Conservation (phyloP, 2,329 filamentous ascomycete species). For the Mycosphaerella sp. region DNA sequence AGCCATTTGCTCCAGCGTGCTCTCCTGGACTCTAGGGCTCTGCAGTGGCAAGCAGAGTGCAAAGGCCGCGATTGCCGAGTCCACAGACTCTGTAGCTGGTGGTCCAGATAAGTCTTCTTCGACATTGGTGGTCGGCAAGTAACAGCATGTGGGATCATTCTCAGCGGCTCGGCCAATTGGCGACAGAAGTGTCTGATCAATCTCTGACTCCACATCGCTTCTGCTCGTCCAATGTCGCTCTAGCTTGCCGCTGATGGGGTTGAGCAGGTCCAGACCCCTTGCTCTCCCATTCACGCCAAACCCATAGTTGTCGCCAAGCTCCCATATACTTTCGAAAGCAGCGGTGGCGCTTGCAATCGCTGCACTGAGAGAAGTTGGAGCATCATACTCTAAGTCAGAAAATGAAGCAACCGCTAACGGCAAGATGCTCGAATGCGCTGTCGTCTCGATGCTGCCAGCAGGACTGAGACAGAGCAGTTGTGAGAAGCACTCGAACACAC, state of each 20-base stretch:
- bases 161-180: conserved; percentile 80
- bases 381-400: conserved; percentile 85
- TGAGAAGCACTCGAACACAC: conserved; percentile 91
- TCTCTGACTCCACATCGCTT: conserved; percentile 56
- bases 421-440: conserved; percentile 85
- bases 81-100: conserved; percentile 86
- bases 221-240: conserved; percentile 40
- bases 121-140: conserved; percentile 44
- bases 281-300: conserved; percentile 89
- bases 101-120: conserved; percentile 55
- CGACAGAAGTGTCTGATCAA: conserved; percentile 49
- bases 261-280: conserved; percentile 64
- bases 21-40: conserved; percentile 87
- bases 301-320: conserved; percentile 86
- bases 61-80: conserved; percentile 88
- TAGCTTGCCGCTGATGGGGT: conserved; percentile 60
- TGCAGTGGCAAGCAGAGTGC: conserved; percentile 86
- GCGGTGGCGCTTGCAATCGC: conserved; percentile 87
- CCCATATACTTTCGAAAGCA: conserved; percentile 91
- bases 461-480: conserved; percentile 86
- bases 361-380: conserved; percentile 75
- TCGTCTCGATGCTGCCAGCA: conserved; percentile 72
- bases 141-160: conserved; percentile 80
- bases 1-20: conserved; percentile 88
- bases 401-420: conserved; percentile 87